phyloP scores from a whole-genome alignment of 805 yeast genomes.

The Myxozyma lipomycoides region DNA sequence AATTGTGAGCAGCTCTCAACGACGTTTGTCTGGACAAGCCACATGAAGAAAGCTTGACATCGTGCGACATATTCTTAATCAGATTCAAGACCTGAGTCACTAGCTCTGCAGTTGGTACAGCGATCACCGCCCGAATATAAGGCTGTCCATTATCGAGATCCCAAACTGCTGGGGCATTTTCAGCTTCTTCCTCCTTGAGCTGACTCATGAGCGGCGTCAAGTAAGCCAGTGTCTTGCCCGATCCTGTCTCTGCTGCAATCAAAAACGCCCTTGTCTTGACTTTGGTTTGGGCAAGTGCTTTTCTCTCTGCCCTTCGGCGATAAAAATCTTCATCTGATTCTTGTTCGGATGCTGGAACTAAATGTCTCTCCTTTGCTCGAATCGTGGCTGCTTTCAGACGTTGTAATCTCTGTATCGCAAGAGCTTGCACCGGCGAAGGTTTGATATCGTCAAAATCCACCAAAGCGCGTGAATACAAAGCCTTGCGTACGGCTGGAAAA shows the following conservation, averaged over 20 bases:
- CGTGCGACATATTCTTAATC: conserved; percentile 28
- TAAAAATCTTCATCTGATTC: conserved; percentile 22
- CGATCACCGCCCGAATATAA: conserved; percentile 66
- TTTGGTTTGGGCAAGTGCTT: conserved; percentile 27
- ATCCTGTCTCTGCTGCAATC: conserved; percentile 94
- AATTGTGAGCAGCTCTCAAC: conserved; percentile 12
- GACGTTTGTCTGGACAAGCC: conserved; percentile 25
- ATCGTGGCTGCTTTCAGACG: conserved; percentile 18
- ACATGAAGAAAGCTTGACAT: conserved; percentile 32
- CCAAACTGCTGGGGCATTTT: conserved; percentile 39
- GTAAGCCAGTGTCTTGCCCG: conserved; percentile 94
- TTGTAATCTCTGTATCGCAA: conserved; percentile 51
- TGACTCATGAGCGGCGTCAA: conserved; percentile 69
- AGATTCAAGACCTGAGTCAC: conserved; percentile 70
- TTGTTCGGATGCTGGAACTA: conserved; percentile 2
- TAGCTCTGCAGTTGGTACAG: conserved; percentile 86
- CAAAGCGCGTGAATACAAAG: conserved; percentile 52
- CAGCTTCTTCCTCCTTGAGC: conserved; percentile 55
- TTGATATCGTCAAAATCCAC: conserved; percentile 31
- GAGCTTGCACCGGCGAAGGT: conserved; percentile 81
- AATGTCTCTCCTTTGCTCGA: conserved; percentile 7
- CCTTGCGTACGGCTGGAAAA: conserved; percentile 60
- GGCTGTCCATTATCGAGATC: conserved; percentile 32
- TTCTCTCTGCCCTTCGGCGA: conserved; percentile 9
- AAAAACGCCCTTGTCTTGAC: conserved; percentile 57